phyloP scores from a whole-genome alignment of 768 basidiomycete species.

The Termitomyces heimii region DNA sequence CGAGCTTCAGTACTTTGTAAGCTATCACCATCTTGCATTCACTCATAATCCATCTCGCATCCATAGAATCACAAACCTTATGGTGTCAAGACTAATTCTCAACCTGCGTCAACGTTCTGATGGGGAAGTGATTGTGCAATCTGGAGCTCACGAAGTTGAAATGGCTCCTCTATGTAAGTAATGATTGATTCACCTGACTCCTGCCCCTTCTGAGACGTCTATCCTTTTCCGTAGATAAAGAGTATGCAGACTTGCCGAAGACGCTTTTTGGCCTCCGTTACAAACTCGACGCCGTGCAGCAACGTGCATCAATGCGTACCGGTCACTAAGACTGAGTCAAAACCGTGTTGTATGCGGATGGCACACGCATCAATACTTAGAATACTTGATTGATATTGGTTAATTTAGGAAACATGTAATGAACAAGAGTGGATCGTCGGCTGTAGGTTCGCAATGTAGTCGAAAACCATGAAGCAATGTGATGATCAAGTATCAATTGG shows the following conservation, averaged over 20 bases:
- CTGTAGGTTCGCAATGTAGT: too few relatives aligned
- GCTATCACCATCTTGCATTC: background rate
- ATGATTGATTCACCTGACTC: background rate
- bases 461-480: background rate
- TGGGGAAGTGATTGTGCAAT: background rate
- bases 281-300: background rate
- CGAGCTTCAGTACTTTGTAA: conserved; percentile 32
- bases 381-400: background rate
- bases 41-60: background rate
- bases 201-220: background rate
- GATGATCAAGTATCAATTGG: background rate
- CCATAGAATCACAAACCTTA: conserved; percentile 26
- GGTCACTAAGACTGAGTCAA: background rate
- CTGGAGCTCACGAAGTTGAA: background rate
- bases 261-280: conserved; percentile 4
- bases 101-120: conserved; percentile 20
- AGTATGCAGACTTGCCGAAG: background rate
- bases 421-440: background rate
- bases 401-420: background rate
- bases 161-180: background rate
- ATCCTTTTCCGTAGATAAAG: background rate
- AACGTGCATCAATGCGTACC: background rate
- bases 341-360: background rate
- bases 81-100: conserved; percentile 32
- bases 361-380: too few relatives aligned